Base-by-base conservation (phyloP, 2,329 filamentous ascomycete species). In the Aspergillus sp. region DNA sequence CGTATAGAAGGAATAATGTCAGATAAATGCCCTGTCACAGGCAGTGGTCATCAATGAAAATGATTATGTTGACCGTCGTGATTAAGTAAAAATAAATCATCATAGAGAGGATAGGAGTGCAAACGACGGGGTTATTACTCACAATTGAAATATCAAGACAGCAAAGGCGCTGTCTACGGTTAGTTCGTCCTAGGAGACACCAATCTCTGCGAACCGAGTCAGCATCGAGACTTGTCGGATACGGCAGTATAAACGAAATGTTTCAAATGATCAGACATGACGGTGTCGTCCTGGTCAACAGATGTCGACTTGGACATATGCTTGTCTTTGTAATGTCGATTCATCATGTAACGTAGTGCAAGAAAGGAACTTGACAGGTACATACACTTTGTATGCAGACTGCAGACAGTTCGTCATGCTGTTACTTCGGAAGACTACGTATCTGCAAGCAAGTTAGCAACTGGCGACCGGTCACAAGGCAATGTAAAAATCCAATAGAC, bases 21-120 rank as follows among this genome's bases (percentile, higher is more conserved):
- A 69, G 66, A 67, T 69, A 56, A 53, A 60, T 59, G 83, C 84
- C 84, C 75, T 83, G 84, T 88, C 84, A 87, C 74, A 82, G 84
- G 84, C 83, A 58, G 72, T 74, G 83, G 75, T 88, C 85, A 87
- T 88, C 85, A 89, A 85, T 73, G 78, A 70, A 74, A 80, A 75
- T 60, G 55, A 79, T 82, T 89, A 87, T 85, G 85, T 85, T 85
- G 85, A 89, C 85, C 85, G 85, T 89, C 85, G 85, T 89, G 85
- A 88, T 83, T 80, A 80, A 77, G 72, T 76, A 65, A 22, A 57
- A 64, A 70, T 69, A 75, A 78, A 81, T 86, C 83, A 86, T 86
- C 83, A 84, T 84, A 54, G 71, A 68, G 50, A 17, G 33, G 30
- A 19, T 15, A 54, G 58, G 53, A 33, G 30, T 23, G 25, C 41